Base-by-base conservation (phyloP, 495 filamentous ascomycete species). In the Schizothecium vesticola region DNA sequence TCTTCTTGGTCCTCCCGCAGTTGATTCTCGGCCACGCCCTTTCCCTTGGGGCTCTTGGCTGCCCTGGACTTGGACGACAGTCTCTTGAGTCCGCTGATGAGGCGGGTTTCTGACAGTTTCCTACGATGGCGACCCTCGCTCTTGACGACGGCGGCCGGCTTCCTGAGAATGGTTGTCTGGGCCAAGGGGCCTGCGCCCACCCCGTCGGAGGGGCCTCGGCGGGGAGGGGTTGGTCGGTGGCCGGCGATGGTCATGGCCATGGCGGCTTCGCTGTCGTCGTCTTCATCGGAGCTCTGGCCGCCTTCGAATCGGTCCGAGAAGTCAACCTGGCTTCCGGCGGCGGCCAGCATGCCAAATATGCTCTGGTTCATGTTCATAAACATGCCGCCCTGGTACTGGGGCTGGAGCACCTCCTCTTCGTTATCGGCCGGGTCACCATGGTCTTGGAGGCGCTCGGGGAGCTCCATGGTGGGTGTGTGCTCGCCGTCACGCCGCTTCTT, bases 331-430 rank as follows among this genome's bases (percentile, higher is more conserved):
- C 91, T 92, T 7, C 92, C 92, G 55, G 92, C 93, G n/a, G 92
- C 91, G 19, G 94, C 92, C 69, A 99, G 94, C 79, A 99, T 85
- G 63, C 92, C 93, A 78, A 97, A 97, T 63, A 99, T 86, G 61
- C 92, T 94, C 80, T 97, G 94, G 78, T 97, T 94, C 91, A 97
- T 91, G 70, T 92, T 91, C 82, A 84, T 82, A 59, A 82, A 80
- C 74, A 84, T 82, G 61, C 78, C 75, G 9, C 82, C 77, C 25
- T 75, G 77, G 63, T 83, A 81, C 3, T 88, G 87, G 24, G 89
- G 89, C 16, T 88, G 87, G 63, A 90, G 85, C 57, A 89, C 90
- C 78, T 95, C 93, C 66, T 93, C 86, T 28, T 85, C 84, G n/a
- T 68, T 70, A 24, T 86, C 84, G 3, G 69, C 73, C 26, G 80